Evolutionary conservation across 129 eudicot genomes (phyloP).

Genomic region (Lactuca saligna): DNA sequence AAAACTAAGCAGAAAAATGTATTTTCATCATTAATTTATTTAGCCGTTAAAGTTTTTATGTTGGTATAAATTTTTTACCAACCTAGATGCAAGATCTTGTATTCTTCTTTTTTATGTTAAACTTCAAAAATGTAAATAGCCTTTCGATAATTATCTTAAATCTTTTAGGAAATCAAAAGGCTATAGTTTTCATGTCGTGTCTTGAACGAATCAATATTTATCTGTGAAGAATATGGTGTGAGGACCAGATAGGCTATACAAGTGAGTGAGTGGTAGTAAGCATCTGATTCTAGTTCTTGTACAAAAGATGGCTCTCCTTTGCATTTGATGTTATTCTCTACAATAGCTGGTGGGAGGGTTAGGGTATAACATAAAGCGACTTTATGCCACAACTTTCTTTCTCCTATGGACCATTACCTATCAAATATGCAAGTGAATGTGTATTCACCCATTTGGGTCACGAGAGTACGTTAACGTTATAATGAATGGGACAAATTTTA

Average conservation of each 20-base stretch:
- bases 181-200: background rate
- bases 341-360: constrained; percentile 52
- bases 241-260: constrained; percentile 29
- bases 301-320: constrained; percentile 27
- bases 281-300: constrained; percentile 36
- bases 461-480: too few species aligned
- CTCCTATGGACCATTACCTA: constrained; percentile 32
- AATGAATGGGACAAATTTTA: background rate
- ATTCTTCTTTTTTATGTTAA: too few species aligned
- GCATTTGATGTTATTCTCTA: constrained; percentile 57
- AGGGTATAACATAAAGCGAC: constrained; percentile 74
- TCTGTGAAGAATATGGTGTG: constrained; percentile 12
- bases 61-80: too few species aligned
- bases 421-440: constrained; percentile 17
- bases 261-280: constrained; percentile 25
- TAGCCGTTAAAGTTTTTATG: too few species aligned
- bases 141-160: too few species aligned
- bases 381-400: constrained; percentile 42
- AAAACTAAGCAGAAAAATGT: too few species aligned
- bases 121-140: too few species aligned
- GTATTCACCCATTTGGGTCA: background rate
- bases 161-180: too few species aligned
- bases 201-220: constrained; percentile 17
- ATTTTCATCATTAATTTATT: too few species aligned
- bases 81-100: too few species aligned